Percentiles rank a stretch among this genome's conserved stretches.
phyloP scores from a whole-genome alignment of 176 grass and related monocot species.

The Thalia dealbata region DNA sequence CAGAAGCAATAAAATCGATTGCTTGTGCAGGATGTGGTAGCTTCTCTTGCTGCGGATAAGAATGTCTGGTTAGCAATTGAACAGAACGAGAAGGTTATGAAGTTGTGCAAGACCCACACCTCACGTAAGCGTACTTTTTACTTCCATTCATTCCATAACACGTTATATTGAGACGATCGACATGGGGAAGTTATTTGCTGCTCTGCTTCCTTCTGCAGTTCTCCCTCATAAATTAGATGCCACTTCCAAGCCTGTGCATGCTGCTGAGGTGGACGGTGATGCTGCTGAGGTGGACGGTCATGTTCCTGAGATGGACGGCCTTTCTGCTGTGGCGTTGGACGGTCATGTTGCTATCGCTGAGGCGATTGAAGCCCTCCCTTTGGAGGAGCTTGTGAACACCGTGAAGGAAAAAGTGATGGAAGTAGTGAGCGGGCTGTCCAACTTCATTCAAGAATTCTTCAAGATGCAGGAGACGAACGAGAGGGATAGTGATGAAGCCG shows the following conservation, averaged over 20 bases:
- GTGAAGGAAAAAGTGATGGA: conserved; percentile 43
- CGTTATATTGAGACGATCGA: neutral
- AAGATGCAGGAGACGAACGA: no score
- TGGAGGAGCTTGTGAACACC: conserved; percentile 39
- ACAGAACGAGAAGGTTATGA: conserved; percentile 67
- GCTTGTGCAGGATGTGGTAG: conserved; percentile 53
- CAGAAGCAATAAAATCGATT: neutral
- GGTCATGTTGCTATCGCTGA: no score
- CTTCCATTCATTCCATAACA: neutral
- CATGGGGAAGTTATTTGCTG: conserved; percentile 23
- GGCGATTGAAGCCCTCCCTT: conserved; percentile 22
- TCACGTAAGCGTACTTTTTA: conserved; percentile 34
- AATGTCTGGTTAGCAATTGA: conserved; percentile 87
- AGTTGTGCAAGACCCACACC: conserved; percentile 61
- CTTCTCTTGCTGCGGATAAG: conserved; percentile 60
- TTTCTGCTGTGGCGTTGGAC: no score
- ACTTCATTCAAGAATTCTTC: conserved; percentile 60
- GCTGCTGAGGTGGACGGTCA: conserved; percentile 11
- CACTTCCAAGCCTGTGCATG: conserved; percentile 19
- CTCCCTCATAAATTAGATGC: neutral
- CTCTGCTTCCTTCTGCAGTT: conserved; percentile 21
- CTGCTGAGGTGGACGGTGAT: conserved; percentile 15
- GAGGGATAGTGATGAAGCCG: neutral
- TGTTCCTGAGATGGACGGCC: conserved; percentile 8
- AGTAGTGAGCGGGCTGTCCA: conserved; percentile 34